Conservation (phyloP, 2,329 filamentous ascomycete genomes). For the Neonectria hederae region DNA sequence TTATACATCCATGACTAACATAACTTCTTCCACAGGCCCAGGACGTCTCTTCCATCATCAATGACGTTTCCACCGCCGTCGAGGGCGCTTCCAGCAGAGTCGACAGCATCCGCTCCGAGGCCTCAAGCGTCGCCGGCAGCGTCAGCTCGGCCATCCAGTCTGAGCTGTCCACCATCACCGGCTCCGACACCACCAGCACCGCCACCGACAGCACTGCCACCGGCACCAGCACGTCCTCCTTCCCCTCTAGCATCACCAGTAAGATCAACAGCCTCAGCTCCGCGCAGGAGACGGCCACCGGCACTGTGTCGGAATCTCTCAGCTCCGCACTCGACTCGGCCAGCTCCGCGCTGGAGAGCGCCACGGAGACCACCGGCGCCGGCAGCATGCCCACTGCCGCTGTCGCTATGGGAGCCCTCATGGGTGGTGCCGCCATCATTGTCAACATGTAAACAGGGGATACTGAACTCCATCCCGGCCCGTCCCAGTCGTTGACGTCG, state of each 20-base stretch:
- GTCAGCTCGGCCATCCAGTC: neutral
- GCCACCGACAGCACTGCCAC: neutral
- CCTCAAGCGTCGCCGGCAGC: neutral
- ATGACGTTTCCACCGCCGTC: conserved; percentile 2
- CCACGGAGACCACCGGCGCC: conserved; percentile 36
- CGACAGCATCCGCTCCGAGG: neutral
- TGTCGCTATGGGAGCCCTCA: conserved; percentile 56
- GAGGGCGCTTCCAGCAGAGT: conserved; percentile 3
- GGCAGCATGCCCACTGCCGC: conserved; percentile 52
- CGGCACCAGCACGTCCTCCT: conserved; percentile 15
- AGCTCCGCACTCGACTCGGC: conserved; percentile 37
- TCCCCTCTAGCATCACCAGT: conserved; percentile 14
- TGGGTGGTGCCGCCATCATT: conserved; percentile 57
- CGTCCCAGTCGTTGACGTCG: neutral
- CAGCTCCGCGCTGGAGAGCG: conserved; percentile 30
- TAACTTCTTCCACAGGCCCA: conserved; percentile 12
- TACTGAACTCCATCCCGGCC: neutral
- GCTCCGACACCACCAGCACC: conserved; percentile 1
- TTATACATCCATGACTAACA: neutral
- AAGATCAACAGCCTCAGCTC: conserved; percentile 18
- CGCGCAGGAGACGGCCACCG: conserved; percentile 17
- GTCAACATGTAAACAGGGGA: conserved; percentile 53
- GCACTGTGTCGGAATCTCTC: conserved; percentile 38
- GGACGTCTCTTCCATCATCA: conserved; percentile 15
- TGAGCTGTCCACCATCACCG: neutral